Conservation (phyloP, 495 filamentous ascomycete genomes). For the Aspergillus haitiensis region DNA sequence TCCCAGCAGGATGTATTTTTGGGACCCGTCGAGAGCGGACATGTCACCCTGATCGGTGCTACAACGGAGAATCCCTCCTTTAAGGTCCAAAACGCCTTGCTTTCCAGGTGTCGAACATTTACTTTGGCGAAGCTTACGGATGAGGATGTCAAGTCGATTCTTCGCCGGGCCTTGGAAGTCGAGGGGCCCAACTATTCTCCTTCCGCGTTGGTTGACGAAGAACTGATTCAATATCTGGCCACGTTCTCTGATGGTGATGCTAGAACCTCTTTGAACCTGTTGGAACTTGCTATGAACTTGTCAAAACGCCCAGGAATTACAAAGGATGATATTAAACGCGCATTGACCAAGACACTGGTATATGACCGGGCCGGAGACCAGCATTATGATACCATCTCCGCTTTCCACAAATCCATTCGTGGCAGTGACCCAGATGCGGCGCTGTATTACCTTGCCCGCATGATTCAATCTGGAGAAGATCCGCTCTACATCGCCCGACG, state of each 20-base stretch:
- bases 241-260: conserved; percentile 90
- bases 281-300: conserved; percentile 78
- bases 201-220: conserved; percentile 67
- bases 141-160: conserved; percentile 68
- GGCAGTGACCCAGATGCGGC: conserved; percentile 83
- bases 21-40: conserved; percentile 87
- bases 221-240: conserved; percentile 76
- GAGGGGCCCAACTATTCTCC: conserved; percentile 58
- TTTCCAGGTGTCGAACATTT: conserved; percentile 89
- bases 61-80: conserved; percentile 98
- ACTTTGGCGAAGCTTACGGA: conserved; percentile 73
- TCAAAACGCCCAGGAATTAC: conserved; percentile 53
- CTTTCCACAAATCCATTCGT: conserved; percentile 93
- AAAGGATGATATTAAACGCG: conserved; percentile 68
- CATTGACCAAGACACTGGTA: conserved; percentile 85
- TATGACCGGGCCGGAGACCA: conserved; percentile 95
- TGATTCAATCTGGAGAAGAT: conserved; percentile 96
- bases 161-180: conserved; percentile 66
- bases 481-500: conserved; percentile 88
- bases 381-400: conserved; percentile 93
- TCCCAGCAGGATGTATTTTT: conserved; percentile 94
- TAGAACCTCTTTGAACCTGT: conserved; percentile 84
- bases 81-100: conserved; percentile 83
- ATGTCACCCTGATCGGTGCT: conserved; percentile 88
- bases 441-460: conserved; percentile 90